phyloP scores from a whole-genome alignment of 2,329 filamentous ascomycete genomes.

The Verticillium tricorpus region DNA sequence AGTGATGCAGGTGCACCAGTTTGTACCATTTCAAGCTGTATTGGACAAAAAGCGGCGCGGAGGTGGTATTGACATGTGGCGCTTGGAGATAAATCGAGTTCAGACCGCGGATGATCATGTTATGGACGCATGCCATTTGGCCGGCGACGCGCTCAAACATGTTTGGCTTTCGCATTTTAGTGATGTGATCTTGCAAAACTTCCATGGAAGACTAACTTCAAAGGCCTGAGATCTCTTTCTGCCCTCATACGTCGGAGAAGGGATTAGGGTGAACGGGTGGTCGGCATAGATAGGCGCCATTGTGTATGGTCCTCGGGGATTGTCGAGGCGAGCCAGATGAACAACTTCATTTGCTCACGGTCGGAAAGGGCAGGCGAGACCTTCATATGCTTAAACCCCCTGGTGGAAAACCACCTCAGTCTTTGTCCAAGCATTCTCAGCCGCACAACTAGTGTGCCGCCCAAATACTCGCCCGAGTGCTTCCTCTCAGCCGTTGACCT shows the following conservation, averaged over 20 bases:
- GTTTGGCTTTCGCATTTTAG: constrained; percentile 17
- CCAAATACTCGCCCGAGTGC: not conserved
- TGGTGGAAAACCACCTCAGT: too few species aligned
- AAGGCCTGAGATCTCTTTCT: not conserved
- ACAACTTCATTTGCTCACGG: too few species aligned
- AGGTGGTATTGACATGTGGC: constrained; percentile 25
- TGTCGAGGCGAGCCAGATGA: too few species aligned
- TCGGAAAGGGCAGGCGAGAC: too few species aligned
- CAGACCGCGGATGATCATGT: constrained; percentile 28
- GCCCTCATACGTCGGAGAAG: constrained; percentile 1
- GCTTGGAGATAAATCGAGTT: constrained; percentile 34
- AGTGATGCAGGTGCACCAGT: constrained; percentile 32
- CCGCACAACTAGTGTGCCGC: not conserved
- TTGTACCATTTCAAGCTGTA: constrained; percentile 27
- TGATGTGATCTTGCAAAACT: not conserved
- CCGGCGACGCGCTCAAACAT: constrained; percentile 19
- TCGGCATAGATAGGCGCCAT: constrained; percentile 7
- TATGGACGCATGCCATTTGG: constrained; percentile 28
- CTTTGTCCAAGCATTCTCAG: not conserved
- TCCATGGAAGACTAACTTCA: not conserved
- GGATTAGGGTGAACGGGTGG: constrained; percentile 5
- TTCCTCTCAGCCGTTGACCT: not conserved
- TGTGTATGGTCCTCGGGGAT: not conserved
- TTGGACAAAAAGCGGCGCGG: constrained; percentile 26
- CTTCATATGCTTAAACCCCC: not conserved